Evolutionary conservation across 2,329 filamentous ascomycete genomes (phyloP), one percentile per base, ranked within the genome.

Genomic region (Sphaerulina musiva): DNA sequence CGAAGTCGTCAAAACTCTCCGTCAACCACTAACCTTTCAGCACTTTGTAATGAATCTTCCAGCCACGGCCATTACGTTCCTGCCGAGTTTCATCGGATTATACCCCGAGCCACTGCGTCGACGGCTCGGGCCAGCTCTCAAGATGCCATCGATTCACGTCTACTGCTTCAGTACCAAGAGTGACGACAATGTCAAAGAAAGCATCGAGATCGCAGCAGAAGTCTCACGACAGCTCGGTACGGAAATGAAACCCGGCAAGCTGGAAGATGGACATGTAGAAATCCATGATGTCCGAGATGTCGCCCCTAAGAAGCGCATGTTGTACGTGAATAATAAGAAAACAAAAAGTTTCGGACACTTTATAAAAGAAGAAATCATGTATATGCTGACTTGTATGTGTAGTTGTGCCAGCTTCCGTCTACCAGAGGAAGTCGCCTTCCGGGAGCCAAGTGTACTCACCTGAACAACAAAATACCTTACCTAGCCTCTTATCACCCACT

Each of bases 31-130:
- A 2, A 84, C 85, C 38, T 88, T 97, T 68, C 80, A 84, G n/a
- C 93, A 97, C 74, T 98, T 91, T 70, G 87, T 97, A 61, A 96
- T 98, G 89, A 98, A 98, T 72, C 84, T 98, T 12, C 93, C 93
- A 0, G 93, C 91, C 1, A 87, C 84, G 1, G 92, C 93, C 1
- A 85, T 93, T 56, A 84, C 87, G 55, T 98, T 98, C 69, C 78
- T 96, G 65, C 76, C 81, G 31, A 75, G 77, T 10, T 95, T 90
- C 76, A 81, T 83, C 17, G 92, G 93, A 4, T 72, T 95, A 12
- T 97, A 96, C 68, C 74, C 80, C 2, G 46, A 60, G 3, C 51
- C 59, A 40, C 59, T 66, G 14, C 60, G 57, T 8, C 48, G 61
- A 29, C 45, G 58, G 8, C 59, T 67, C 0, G 63, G 60, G 5